These are phyloP conservation scores for Entomortierella parvispora DNA, from an alignment of 192 early-diverging fungal species.

Conservation along the genomic window DNA sequence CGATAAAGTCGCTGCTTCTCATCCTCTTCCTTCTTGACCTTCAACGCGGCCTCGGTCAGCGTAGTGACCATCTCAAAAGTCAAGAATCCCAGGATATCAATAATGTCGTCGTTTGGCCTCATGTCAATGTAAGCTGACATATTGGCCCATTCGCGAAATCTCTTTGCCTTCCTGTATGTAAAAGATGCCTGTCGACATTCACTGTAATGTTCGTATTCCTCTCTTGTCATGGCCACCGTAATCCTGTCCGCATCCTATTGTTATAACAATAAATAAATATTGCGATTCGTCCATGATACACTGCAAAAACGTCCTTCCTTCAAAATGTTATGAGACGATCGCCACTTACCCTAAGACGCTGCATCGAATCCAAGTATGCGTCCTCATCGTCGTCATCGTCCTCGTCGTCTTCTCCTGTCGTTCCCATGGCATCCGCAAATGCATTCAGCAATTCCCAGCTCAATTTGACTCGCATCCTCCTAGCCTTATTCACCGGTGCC, in stretches of 20 bases:
- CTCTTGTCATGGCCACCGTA: slow-evolving; percentile 93
- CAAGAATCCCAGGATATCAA: slow-evolving; percentile 97
- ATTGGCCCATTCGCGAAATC: slow-evolving; percentile 95
- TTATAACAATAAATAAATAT: not conserved
- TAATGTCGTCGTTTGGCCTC: slow-evolving; percentile 92
- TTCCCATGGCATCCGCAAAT: slow-evolving; percentile 80
- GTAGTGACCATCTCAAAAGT: slow-evolving; percentile 94
- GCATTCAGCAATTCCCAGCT: slow-evolving; percentile 92
- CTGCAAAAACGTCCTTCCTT: too few relatives aligned
- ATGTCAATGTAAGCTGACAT: slow-evolving; percentile 90
- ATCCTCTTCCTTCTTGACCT: slow-evolving; percentile 70
- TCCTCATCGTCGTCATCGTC: slow-evolving; percentile 92
- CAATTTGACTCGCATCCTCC: slow-evolving; percentile 77
- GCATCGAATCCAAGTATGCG: slow-evolving; percentile 90
- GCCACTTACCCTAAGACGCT: slow-evolving; percentile 70
- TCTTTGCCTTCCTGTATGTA: slow-evolving; percentile 91
- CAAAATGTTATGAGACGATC: too few relatives aligned
- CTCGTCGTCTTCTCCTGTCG: slow-evolving; percentile 80
- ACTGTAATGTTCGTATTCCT: slow-evolving; percentile 99
- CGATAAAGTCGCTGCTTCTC: slow-evolving; percentile 54
- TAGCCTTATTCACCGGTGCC: slow-evolving; percentile 58
- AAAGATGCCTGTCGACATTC: slow-evolving; percentile 99
- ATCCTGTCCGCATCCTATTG: slow-evolving; percentile 87
- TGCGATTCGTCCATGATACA: too few relatives aligned
- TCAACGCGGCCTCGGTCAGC: slow-evolving; percentile 88